phyloP scores from a whole-genome alignment of 768 basidiomycete genomes.

The Lactarius vividus region DNA sequence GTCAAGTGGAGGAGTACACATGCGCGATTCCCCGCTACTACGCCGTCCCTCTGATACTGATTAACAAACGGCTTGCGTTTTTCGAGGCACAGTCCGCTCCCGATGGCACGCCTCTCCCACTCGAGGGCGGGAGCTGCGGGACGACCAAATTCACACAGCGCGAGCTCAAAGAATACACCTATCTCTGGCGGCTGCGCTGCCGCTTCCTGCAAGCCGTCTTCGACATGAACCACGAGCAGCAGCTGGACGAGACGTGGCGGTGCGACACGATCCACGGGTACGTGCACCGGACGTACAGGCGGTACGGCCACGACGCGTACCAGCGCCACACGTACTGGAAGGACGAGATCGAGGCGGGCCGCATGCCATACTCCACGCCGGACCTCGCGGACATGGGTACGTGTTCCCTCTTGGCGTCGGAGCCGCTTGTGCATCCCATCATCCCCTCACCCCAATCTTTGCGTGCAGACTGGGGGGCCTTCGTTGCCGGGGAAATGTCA shows the following conservation, averaged over 20 bases:
- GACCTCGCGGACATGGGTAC: conserved; percentile 19
- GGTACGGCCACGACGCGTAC: conserved; percentile 16
- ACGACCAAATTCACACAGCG: background rate
- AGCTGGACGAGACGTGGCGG: conserved; percentile 11
- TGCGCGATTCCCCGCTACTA: conserved; percentile 22
- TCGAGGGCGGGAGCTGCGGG: background rate
- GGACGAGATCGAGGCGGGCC: background rate
- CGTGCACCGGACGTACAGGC: conserved; percentile 13
- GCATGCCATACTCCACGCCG: conserved; percentile 11
- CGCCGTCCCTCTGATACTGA: conserved; percentile 21
- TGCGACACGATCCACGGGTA: conserved; percentile 13
- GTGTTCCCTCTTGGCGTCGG: background rate
- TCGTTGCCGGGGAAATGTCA: conserved; percentile 1
- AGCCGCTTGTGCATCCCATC: too few species aligned
- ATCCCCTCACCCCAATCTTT: too few species aligned
- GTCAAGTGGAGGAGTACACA: background rate
- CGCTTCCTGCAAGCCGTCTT: conserved; percentile 12
- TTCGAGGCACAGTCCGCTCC: conserved; percentile 17
- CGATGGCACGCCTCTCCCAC: conserved; percentile 8
- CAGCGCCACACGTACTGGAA: conserved; percentile 19
- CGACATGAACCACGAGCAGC: conserved; percentile 17
- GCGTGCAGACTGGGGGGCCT: conserved; percentile 19
- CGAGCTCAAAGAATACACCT: conserved; percentile 7
- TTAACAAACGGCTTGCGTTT: conserved; percentile 21
- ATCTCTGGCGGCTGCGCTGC: conserved; percentile 18